Evolutionary conservation across 1,139 yeast species (phyloP).

Genomic region (Geotrichum aggregatum): DNA sequence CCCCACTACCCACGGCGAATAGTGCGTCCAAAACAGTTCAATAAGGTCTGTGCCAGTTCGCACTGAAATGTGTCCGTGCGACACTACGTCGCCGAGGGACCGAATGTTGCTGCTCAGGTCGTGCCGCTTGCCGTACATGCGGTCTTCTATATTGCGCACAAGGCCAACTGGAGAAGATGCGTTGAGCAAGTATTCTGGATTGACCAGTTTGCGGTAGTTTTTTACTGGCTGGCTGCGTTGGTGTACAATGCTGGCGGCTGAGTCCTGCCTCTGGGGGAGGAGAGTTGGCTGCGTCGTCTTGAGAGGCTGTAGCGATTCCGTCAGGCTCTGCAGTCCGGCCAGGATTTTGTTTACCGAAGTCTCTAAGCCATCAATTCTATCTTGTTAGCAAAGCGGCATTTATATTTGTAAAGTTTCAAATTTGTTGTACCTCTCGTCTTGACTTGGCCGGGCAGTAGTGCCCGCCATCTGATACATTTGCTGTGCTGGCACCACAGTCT

Average conservation of each 20-base stretch:
- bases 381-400: neutral
- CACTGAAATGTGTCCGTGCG: slow-evolving; percentile 17
- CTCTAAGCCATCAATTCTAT: slow-evolving; percentile 10
- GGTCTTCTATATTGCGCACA: slow-evolving; percentile 17
- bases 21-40: slow-evolving; percentile 19
- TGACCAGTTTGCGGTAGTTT: slow-evolving; percentile 17
- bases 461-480: too few species aligned
- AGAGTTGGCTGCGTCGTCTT: neutral
- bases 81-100: slow-evolving; percentile 17
- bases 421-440: too few species aligned
- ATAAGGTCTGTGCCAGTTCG: slow-evolving; percentile 12
- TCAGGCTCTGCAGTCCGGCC: slow-evolving; percentile 6
- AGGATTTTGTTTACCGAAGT: slow-evolving; percentile 11
- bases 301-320: slow-evolving; percentile 7
- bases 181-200: slow-evolving; percentile 16
- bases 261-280: too few species aligned
- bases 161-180: slow-evolving; percentile 19
- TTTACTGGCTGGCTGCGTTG: neutral
- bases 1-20: slow-evolving; percentile 19
- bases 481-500: too few species aligned
- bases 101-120: slow-evolving; percentile 15
- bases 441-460: too few species aligned
- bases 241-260: neutral
- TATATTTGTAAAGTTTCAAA: too few species aligned
- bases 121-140: slow-evolving; percentile 14